Evolutionary conservation across 176 grass and related monocot species (phyloP).

Genomic region (Oryza brachyantha): DNA sequence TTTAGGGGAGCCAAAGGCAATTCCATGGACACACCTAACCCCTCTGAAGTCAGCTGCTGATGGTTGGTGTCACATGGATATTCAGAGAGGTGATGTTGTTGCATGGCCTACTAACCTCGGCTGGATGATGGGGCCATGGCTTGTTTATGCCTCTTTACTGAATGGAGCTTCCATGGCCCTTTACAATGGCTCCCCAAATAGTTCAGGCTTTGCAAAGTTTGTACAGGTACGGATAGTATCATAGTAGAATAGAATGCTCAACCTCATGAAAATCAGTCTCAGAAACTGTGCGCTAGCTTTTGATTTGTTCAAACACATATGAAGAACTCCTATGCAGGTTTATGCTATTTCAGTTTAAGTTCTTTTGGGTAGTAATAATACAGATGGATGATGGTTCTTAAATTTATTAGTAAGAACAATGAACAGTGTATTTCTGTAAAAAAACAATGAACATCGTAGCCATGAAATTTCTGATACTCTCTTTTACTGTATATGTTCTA

Average conservation of each 20-base stretch:
- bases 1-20: slow-evolving; percentile 94
- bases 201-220: slow-evolving; percentile 84
- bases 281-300: neutral
- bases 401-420: neutral
- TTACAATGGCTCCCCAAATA: slow-evolving; percentile 85
- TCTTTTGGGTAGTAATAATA: neutral
- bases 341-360: slow-evolving; percentile 9
- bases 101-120: slow-evolving; percentile 98
- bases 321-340: neutral
- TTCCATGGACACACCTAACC: slow-evolving; percentile 90
- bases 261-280: neutral
- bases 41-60: slow-evolving; percentile 94
- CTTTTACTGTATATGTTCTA: neutral
- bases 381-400: neutral
- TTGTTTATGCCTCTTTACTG: slow-evolving; percentile 89
- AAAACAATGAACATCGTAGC: neutral
- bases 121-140: slow-evolving; percentile 99
- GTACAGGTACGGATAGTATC: slow-evolving; percentile 60
- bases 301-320: neutral
- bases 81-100: slow-evolving; percentile 88
- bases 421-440: neutral
- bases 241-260: neutral
- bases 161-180: slow-evolving; percentile 97
- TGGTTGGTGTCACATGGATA: slow-evolving; percentile 98
- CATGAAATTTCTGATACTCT: slow-evolving; percentile 20